These are phyloP conservation scores for Trichoderma afroharzianum DNA, from an alignment of 2,329 filamentous ascomycete genomes.

Conservation along the genomic window DNA sequence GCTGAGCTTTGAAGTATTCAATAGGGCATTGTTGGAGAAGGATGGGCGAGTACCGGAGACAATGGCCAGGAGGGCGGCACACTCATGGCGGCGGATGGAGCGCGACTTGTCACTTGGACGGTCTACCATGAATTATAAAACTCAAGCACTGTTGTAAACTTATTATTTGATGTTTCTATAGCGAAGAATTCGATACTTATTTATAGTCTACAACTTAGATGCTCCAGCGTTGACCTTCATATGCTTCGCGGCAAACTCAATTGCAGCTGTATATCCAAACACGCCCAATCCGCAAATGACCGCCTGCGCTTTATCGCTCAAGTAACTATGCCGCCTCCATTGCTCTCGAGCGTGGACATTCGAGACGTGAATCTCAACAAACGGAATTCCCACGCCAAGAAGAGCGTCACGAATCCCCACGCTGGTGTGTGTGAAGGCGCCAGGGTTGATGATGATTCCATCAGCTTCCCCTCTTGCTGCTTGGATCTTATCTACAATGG, in stretches of 20 bases:
- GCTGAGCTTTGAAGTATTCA: constrained; percentile 69
- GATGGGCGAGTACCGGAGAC: constrained; percentile 61
- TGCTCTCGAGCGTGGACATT: not conserved
- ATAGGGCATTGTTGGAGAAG: constrained; percentile 28
- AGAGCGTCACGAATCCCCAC: constrained; percentile 9
- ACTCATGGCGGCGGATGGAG: constrained; percentile 40
- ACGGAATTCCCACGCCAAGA: not conserved
- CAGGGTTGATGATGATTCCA: constrained; percentile 5
- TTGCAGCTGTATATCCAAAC: constrained; percentile 11
- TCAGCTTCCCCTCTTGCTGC: not conserved
- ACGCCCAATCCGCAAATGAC: constrained; percentile 13
- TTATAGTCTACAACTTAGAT: not conserved
- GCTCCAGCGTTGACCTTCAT: not conserved
- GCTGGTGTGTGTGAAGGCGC: constrained; percentile 11
- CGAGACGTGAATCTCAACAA: constrained; percentile 2
- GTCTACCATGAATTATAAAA: not conserved
- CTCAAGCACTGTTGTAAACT: not conserved
- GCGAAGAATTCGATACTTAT: not conserved
- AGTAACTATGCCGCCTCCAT: constrained; percentile 9
- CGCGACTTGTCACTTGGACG: constrained; percentile 1
- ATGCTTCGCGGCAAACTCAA: constrained; percentile 8
- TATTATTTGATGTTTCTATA: not conserved
- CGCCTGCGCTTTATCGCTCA: constrained; percentile 13
- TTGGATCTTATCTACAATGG: constrained; percentile 11
- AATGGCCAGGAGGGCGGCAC: constrained; percentile 54